A percentile compares a stretch with the other conserved stretches of the same genome.
Conservation (phyloP, 192 early-diverging fungal species). For the Geosiphon pyriformis region DNA sequence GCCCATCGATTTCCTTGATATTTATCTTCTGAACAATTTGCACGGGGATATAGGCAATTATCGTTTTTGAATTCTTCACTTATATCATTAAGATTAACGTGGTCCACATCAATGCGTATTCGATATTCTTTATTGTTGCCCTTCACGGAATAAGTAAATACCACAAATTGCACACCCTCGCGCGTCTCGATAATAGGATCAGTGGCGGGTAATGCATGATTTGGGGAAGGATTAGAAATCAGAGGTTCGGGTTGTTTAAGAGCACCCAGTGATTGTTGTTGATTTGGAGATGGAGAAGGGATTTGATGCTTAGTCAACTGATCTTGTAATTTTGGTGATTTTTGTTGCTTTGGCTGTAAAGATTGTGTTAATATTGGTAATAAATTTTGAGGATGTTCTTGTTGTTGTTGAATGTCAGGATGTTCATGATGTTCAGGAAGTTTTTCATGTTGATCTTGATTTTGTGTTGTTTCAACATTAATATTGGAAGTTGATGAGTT, state of each 20-base stretch:
- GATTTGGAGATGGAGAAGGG: not conserved
- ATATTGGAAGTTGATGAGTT: not conserved
- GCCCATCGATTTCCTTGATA: slow-evolving; percentile 81
- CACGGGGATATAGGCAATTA: slow-evolving; percentile 85
- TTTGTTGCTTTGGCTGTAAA: not conserved
- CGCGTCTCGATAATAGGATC: slow-evolving; percentile 31
- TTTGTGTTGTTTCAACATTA: not conserved
- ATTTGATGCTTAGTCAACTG: not conserved
- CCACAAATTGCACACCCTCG: slow-evolving; percentile 63
- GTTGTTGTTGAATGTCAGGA: not conserved
- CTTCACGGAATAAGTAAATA: slow-evolving; percentile 64
- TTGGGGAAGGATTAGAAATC: slow-evolving; percentile 1
- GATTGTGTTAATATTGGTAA: slow-evolving; percentile 2
- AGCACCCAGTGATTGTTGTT: not conserved
- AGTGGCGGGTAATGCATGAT: slow-evolving; percentile 12
- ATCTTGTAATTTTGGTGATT: not conserved
- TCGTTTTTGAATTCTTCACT: slow-evolving; percentile 54
- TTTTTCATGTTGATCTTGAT: not conserved
- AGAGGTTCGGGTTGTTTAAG: not conserved
- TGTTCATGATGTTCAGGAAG: not conserved
- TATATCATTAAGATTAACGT: slow-evolving; percentile 41
- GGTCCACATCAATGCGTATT: slow-evolving; percentile 71
- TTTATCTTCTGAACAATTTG: slow-evolving; percentile 50
- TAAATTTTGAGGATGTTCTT: not conserved
- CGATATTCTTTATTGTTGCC: slow-evolving; percentile 53